Base-by-base conservation (phyloP, 108 stramenopile genomes). In the Thalassiosira profunda region DNA sequence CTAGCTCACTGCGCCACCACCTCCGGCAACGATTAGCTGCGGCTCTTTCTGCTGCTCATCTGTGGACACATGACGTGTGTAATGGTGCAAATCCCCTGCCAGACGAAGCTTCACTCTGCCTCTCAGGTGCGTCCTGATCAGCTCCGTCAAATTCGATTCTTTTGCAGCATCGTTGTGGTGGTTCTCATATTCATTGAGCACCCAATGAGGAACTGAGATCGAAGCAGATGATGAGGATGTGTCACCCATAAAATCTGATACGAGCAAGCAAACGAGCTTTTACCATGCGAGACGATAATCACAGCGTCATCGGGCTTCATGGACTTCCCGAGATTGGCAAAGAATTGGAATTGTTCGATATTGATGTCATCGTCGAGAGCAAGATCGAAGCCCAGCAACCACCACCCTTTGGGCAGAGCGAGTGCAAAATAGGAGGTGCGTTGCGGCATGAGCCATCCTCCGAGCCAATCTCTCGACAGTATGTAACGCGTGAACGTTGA, bases 401-500 rank as follows among this genome's bases (percentile, higher is more conserved):
- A 85, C 86, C 86, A 87, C 12, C 80, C 82, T 20, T 44, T 52
- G 4, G 83, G 78, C 2, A 87, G 84, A 28, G 63, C 36, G 5
- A 85, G 40, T n/a, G 84, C 84, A 68, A 87, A 87, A 55, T 87
- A 87, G 12, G 79, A 80, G 17, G 82, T 71, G 46, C 61, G 34
- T 38, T 87, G 86, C 8, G 86, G 86, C 74, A 87, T 80, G 4
- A 83, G 45, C 86, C 86, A 87, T 10, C 84, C 86, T 1, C 86
- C 86, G 3, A 87, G 77, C 79, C 79, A 85, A 45, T 87, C 86
- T 11, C 84, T 60, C 11, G 65, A 73, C 47, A 85, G 58, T 44
- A 87, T 79, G 40, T 80, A 83, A 38, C 82, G 70, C 8, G 79
- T 80, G 40, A 75, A 87, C 11, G 84, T 85, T 9, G 67, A 61